Base-by-base conservation (phyloP, 768 basidiomycete genomes). In the Clavulina sp. region DNA sequence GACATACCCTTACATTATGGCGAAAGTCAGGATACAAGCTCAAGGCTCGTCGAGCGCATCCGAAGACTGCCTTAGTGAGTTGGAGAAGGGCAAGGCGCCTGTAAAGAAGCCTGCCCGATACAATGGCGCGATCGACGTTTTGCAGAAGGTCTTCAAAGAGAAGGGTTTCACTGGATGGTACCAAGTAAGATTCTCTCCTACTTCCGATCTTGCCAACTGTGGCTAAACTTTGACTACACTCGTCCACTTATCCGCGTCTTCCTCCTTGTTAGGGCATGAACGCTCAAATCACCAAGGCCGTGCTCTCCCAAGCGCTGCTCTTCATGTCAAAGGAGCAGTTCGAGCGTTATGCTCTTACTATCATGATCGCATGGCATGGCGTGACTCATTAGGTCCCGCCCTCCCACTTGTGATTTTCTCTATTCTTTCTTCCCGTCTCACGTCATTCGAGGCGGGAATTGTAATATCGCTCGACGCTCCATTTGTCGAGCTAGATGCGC, bases 301-400 rank as follows among this genome's bases (percentile, higher is more conserved):
- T 96, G 9, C 67, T 99, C 13, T 85, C 88, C 5, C 95, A 99
- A 65, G 93, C 91, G 2, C 71, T 99, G 57, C 68, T 97, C 50
- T 99, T 99, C 71, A 83, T 93, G 70, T 86, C 89, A 57, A 99
- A 99, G 67, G 93, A 96, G 60, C 85, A 91, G 61, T 92, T 99
- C 60, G 95, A 99, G 63, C 76, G 76, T 3, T 93, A 83, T 75
- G 80, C 87, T 1, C 68, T 88, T 51, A 65, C 72, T 9, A 73
- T 91, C 54, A 78, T 86, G 71, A 63, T 78, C 23, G 54, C 81
- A 38, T 66, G 54, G 55, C n/a, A n/a, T n/a, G n/a, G n/a, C n/a
- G 47, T 38, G 16, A n/a, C n/a, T n/a, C n/a, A n/a, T n/a, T n/a
- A n/a, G n/a, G n/a, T n/a, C n/a, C n/a, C n/a, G n/a, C n/a, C n/a